These are phyloP conservation scores for Pseudoscleropodium purum DNA, from an alignment of 225 moss, liverwort and hornwort species.

Conservation along the genomic window DNA sequence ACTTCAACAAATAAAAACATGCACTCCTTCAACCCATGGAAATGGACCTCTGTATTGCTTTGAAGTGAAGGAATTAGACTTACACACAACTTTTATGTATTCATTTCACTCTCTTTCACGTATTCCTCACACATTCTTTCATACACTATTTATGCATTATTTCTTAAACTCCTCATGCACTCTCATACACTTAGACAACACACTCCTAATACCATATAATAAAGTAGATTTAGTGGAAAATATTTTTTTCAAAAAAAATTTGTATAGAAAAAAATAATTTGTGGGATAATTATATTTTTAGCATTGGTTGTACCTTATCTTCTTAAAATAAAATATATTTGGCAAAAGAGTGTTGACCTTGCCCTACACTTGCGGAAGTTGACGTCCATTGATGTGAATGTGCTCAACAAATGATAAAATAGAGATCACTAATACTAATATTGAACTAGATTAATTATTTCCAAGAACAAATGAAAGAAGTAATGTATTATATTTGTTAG, in stretches of 20 bases:
- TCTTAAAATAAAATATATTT: background rate
- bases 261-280: background rate
- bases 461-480: rapidly evolving
- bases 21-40: rapidly evolving
- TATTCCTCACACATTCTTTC: background rate
- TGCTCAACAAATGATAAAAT: no score
- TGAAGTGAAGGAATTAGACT: background rate
- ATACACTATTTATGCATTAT: no score
- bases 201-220: rapidly evolving
- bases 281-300: background rate
- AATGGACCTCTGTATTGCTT: background rate
- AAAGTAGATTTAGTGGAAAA: rapidly evolving
- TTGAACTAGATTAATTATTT: background rate
- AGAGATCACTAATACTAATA: background rate
- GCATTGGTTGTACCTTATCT: background rate
- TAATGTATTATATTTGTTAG: no score
- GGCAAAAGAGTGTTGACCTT: rapidly evolving
- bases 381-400: rapidly evolving
- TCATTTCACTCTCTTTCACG: background rate
- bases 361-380: rapidly evolving
- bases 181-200: rapidly evolving
- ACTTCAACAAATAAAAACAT: background rate
- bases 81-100: rapidly evolving
- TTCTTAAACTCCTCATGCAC: rapidly evolving
- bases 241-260: background rate